A percentile compares a stretch with the other conserved stretches of the same genome.
These are phyloP conservation scores for Ogataea siamensis DNA, from an alignment of 805 yeast genomes.

Conservation along the genomic window DNA sequence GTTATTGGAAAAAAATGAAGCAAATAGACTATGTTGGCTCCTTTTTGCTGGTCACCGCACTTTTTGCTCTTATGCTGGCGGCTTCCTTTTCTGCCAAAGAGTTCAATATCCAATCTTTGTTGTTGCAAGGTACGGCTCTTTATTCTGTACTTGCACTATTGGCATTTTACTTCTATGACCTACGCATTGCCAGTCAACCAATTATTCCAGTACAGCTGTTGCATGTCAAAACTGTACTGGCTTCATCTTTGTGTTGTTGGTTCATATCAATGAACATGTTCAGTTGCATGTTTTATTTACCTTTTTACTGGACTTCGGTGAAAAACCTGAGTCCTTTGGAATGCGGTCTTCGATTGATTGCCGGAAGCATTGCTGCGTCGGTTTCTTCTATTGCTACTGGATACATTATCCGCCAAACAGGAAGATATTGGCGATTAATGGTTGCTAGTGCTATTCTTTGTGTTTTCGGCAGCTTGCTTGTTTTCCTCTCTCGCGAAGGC, in stretches of 20 bases:
- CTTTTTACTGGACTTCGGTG: slow-evolving; percentile 50
- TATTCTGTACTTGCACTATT: slow-evolving; percentile 33
- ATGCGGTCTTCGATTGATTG: slow-evolving; percentile 43
- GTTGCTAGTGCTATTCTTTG: slow-evolving; percentile 43
- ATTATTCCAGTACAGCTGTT: slow-evolving; percentile 63
- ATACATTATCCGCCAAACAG: slow-evolving; percentile 62
- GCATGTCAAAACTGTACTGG: slow-evolving; percentile 55
- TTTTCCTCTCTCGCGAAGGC: slow-evolving; percentile 25
- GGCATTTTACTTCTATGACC: slow-evolving; percentile 52
- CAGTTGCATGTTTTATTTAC: slow-evolving; percentile 64
- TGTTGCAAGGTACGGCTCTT: slow-evolving; percentile 39
- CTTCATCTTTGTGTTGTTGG: slow-evolving; percentile 68
- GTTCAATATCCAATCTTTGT: slow-evolving; percentile 43
- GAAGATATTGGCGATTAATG: slow-evolving; percentile 56
- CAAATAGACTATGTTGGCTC: slow-evolving; percentile 71
- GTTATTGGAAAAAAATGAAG: slow-evolving; percentile 44
- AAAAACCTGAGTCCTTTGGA: slow-evolving; percentile 28
- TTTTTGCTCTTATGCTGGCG: slow-evolving; percentile 59
- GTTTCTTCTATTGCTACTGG: slow-evolving; percentile 69
- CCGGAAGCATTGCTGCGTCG: slow-evolving; percentile 67
- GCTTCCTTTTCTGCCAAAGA: slow-evolving; percentile 66
- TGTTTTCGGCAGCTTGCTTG: slow-evolving; percentile 44
- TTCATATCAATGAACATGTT: slow-evolving; percentile 67
- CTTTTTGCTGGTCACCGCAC: slow-evolving; percentile 51
- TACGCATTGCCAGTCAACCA: slow-evolving; percentile 55